Evolutionary conservation across 805 yeast genomes (phyloP), one percentile per base, ranked within the genome.

Genomic region (Komagataella populi): DNA sequence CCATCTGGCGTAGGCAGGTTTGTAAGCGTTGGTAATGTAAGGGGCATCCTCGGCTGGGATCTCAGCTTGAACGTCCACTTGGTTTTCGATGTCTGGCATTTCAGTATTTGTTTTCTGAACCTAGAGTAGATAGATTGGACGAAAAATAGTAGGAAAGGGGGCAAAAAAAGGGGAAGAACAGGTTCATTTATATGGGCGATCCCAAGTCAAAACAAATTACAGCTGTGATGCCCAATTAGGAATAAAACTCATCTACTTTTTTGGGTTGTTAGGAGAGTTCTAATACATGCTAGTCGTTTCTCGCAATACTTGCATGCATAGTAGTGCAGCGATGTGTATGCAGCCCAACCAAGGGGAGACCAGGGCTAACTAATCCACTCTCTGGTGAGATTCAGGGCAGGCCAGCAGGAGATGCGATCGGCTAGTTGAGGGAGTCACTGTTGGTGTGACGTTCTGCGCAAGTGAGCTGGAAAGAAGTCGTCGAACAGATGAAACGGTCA

Each of bases 1-100:
- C 39, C 55, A 61, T 46, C 55, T 62, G n/a, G 63, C 56, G 51
- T 64, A 63, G 54, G 65, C 58, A 45, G 61, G 55, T 52, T 57
- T 63, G 52, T 61, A 62, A 49, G 71, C 72, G 45, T 75, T 69
- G 51, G 71, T 63, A 30, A 30, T 30, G 39, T 30, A 30, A 10
- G 39, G 39, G 14, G 39, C 39, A 14, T 58, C 64, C 46, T 50
- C 63, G 8, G 71, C 67, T 60, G 66, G 70, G 54, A 69, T 68
- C 63, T 70, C 75, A 44, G 69, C 60, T 57, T 70, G 74, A 36
- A 20, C 43, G 22, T 16, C 47, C 16, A 10, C 48, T 22, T 46
- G 24, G 23, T 46, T 16, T 22, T 18, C 17, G 14, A 22, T 18
- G 24, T 16, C 39, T 10, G 39, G 39, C 39, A 30, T 30, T 10